Evolutionary conservation across 345 rosid species (phyloP), one percentile per base, ranked within the genome.

Genomic region (Eucalyptus microcorys): DNA sequence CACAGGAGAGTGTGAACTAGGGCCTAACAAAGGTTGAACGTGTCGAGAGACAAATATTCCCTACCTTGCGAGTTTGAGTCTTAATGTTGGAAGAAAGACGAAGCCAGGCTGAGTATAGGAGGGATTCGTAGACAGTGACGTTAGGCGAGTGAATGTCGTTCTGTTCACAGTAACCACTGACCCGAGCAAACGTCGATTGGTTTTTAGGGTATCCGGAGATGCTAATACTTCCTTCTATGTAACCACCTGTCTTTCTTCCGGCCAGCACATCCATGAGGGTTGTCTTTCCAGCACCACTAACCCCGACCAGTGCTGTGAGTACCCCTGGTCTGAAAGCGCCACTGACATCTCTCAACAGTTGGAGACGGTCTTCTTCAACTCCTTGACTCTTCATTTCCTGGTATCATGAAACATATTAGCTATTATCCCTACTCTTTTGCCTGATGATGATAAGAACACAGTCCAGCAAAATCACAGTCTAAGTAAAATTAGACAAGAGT

Each of bases 241-340:
- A 96, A 4, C 99, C 99, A 42, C 92, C 96, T 24, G 99, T 96
- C 90, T 96, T 96, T 91, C 99, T 93, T 81, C 99, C 98, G 1
- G 98, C 98, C 76, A 96, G 89, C 45, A 96, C 99, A 92, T 96
- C 99, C 99, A 96, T 96, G 80, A 96, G 91, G 53, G 99, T 96
- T 66, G 99, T 96, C 94, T 96, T 96, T 53, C 99, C 99, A 32
- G 99, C 99, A 90, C 99, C 99, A 91, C 96, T 96, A 14, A 96
- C 98, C 87, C 98, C 98, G 3, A 96, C 96, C 48, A 96, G 91
- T 68, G 99, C 99, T 89, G 99, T 96, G 88, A 96, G 88, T 79
- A 96, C 86, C 5, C 99, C 97, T 81, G 98, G 99, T 64, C 98
- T 92, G 90, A 96, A 96, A 85, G 96, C 95, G 50, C 98, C 99